Evolutionary conservation across 345 rosid genomes (phyloP).

Genomic region (Eucalyptus sp.): DNA sequence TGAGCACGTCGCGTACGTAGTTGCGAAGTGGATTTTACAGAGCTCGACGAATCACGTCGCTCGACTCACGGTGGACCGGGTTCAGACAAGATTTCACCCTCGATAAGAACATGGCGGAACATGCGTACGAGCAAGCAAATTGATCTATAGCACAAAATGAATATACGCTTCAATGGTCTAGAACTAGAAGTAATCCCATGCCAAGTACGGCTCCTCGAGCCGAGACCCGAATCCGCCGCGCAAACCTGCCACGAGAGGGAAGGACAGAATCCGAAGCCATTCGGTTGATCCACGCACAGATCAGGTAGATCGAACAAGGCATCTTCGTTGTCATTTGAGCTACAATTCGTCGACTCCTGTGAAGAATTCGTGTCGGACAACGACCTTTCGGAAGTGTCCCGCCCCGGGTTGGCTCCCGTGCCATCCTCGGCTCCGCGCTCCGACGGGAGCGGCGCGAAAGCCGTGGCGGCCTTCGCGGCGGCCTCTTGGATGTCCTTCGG

Average conservation of each 20-base stretch:
- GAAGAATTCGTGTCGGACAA: background rate
- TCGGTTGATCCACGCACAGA: slow-evolving; percentile 21
- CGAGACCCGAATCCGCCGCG: slow-evolving; percentile 45
- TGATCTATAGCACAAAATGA: background rate
- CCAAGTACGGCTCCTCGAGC: slow-evolving; percentile 51
- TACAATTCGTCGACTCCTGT: slow-evolving; percentile 24
- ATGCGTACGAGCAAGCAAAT: background rate
- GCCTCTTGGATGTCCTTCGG: slow-evolving; percentile 87
- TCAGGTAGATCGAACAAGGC: slow-evolving; percentile 88
- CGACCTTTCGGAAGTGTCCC: slow-evolving; percentile 1
- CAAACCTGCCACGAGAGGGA: slow-evolving; percentile 60
- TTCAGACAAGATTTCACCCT: background rate
- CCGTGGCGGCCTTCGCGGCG: slow-evolving; percentile 60
- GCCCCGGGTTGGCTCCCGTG: slow-evolving; percentile 30
- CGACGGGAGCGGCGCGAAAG: slow-evolving; percentile 32
- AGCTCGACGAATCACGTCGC: background rate
- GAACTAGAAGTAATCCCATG: slow-evolving; percentile 15
- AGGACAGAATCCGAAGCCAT: slow-evolving; percentile 25
- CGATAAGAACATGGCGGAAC: background rate
- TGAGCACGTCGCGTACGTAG: background rate
- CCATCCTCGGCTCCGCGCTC: slow-evolving; percentile 54
- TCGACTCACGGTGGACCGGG: background rate
- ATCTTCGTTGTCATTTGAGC: slow-evolving; percentile 28
- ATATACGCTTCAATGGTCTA: background rate
- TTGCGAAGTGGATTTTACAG: background rate